These are phyloP conservation scores for Discostella stelligera DNA, from an alignment of 352 stramenopile genomes.

Conservation along the genomic window DNA sequence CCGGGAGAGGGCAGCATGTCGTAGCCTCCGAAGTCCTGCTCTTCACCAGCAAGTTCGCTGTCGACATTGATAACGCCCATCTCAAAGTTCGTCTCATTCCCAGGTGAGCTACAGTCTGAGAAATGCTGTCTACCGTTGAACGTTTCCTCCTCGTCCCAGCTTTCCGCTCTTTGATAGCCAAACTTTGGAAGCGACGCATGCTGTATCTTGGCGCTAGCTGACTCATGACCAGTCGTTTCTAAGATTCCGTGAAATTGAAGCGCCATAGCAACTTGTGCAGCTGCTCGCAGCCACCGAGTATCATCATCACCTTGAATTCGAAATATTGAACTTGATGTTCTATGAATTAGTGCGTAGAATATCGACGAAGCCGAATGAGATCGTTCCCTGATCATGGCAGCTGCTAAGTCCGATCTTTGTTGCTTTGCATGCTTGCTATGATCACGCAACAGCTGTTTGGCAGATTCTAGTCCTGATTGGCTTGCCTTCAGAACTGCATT, in stretches of 20 bases:
- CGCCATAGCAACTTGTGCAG: conserved; percentile 73
- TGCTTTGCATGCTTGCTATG: conserved; percentile 46
- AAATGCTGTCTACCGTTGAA: not conserved
- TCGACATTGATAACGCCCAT: conserved; percentile 66
- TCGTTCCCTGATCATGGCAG: conserved; percentile 5
- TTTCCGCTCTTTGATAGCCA: conserved; percentile 35
- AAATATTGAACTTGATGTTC: conserved; percentile 26
- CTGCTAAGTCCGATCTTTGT: conserved; percentile 35
- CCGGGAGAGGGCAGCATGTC: conserved; percentile 72
- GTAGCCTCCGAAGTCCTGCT: conserved; percentile 57
- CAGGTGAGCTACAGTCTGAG: conserved; percentile 2
- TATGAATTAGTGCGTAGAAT: conserved; percentile 30
- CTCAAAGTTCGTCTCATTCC: conserved; percentile 61
- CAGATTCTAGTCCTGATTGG: conserved; percentile 76
- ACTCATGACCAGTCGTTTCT: conserved; percentile 73
- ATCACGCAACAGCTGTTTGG: conserved; percentile 70
- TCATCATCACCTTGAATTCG: conserved; percentile 33
- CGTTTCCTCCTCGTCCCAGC: conserved; percentile 41
- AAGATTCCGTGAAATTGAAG: conserved; percentile 80
- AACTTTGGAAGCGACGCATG: conserved; percentile 78
- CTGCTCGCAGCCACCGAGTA: conserved; percentile 67
- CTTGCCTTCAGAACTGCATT: conserved; percentile 77
- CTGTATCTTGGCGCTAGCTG: conserved; percentile 74
- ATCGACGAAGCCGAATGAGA: conserved; percentile 26
- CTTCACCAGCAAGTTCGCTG: conserved; percentile 56